Base-by-base conservation (phyloP, 305 asterid genomes). In the Petunia hybrid region DNA sequence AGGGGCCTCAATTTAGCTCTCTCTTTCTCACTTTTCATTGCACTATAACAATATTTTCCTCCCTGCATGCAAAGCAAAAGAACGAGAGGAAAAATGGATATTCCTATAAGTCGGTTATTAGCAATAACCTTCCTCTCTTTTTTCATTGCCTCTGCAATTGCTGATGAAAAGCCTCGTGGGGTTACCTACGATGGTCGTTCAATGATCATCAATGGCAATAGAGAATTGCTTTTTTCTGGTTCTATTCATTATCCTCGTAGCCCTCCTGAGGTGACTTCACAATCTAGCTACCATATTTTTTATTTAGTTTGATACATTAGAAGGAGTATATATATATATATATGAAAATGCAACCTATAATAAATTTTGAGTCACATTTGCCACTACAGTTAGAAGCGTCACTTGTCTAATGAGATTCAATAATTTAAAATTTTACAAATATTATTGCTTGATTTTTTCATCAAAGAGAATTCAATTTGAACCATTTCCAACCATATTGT, bases 171-270 rank as follows among this genome's bases (percentile, higher is more conserved):
- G 76, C 10, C 83, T 35, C 85, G 82, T 0, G 88, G 82, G 14
- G 95, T 94, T 1, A 79, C 93, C 0, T 94, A 92, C 53, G 98
- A 95, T 39, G 76, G 73, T 0, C 91, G 97, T 4, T 94, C 99
- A 0, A 3, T 95, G 14, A 95, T 94, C 82, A 82, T 93, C 9
- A 82, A 85, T 63, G 97, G 97, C 13, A 77, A 76, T 14, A 78
- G 97, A 53, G 82, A 88, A 56, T 71, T 93, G n/a, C 69, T 87
- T 12, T 87, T 87, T 83, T 87, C 90, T 53, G 90, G 90, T 55
- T 87, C 90, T 9, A 82, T 87, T 57, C 90, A 87, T 71, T 87
- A 87, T 78, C 82, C 90, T 1, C 86, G 90, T 9, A 81, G 84
- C 16, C 86, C 90, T 22, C 87, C 87, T 2, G 89, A 85, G 87